Conservation (phyloP, 78 protist species). For the Dictyostelium citrinum region DNA sequence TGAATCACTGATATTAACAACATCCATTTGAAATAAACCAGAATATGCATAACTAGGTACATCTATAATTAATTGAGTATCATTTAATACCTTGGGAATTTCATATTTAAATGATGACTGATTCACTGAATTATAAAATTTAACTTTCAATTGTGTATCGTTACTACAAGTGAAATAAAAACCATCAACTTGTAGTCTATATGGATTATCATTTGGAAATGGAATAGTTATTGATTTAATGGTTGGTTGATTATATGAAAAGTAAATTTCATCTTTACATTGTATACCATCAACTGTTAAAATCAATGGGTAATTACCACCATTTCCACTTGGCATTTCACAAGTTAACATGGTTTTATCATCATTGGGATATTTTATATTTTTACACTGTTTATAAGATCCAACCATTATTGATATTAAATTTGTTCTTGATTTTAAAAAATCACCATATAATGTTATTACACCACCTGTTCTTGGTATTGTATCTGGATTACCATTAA, state of each 20-base stretch:
- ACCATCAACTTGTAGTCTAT: background rate
- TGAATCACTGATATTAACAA: background rate
- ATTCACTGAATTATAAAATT: background rate
- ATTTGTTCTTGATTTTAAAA: background rate
- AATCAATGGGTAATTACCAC: background rate
- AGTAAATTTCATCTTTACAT: background rate
- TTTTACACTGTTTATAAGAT: background rate
- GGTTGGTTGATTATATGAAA: background rate
- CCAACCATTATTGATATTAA: background rate
- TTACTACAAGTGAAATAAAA: background rate
- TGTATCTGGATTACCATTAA: background rate
- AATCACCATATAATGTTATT: background rate
- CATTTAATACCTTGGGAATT: background rate
- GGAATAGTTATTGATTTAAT: background rate
- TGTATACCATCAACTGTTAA: background rate
- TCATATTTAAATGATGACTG: background rate
- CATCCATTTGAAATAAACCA: background rate
- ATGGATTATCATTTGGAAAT: background rate
- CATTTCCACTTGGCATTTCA: conserved; percentile 5
- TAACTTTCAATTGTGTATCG: background rate
- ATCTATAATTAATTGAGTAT: background rate
- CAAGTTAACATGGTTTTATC: background rate
- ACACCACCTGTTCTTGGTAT: background rate
- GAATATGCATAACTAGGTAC: background rate
- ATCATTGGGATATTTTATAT: background rate